phyloP scores from a whole-genome alignment of 768 basidiomycete species.

The Phylloporus sp. region DNA sequence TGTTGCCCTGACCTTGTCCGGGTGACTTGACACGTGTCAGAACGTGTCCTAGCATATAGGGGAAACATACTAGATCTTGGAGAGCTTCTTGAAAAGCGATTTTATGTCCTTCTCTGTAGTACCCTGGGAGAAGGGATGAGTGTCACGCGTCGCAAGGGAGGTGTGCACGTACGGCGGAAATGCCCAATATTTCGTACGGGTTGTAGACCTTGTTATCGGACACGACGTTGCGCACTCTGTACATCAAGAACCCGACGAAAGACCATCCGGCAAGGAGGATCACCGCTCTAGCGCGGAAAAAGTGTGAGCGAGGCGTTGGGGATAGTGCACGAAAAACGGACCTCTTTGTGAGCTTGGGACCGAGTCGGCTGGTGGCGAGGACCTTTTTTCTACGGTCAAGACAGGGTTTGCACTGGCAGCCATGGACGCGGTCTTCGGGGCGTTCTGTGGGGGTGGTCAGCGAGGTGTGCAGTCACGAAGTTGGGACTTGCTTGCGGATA shows the following conservation, averaged over 20 bases:
- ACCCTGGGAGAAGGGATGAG: constrained; percentile 37
- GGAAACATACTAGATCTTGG: constrained; percentile 67
- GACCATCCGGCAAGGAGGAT: constrained; percentile 71
- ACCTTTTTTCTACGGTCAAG: constrained; percentile 47
- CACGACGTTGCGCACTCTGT: constrained; percentile 51
- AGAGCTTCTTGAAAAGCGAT: constrained; percentile 89
- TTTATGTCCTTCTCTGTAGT: constrained; percentile 88
- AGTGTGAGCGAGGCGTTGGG: not conserved
- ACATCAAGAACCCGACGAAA: constrained; percentile 60
- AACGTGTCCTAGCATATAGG: not conserved
- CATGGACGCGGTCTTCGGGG: constrained; percentile 29
- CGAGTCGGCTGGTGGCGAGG: constrained; percentile 39
- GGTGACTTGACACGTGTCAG: constrained; percentile 57
- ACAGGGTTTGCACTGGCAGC: constrained; percentile 63
- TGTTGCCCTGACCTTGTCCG: constrained; percentile 87
- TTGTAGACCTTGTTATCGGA: constrained; percentile 75
- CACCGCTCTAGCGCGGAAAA: constrained; percentile 41
- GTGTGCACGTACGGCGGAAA: constrained; percentile 41
- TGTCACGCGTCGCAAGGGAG: not conserved
- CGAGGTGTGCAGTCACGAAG: too few relatives aligned
- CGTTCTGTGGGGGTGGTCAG: constrained; percentile 29
- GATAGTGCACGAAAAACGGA: constrained; percentile 24
- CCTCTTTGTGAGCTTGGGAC: constrained; percentile 48
- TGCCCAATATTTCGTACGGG: constrained; percentile 90
- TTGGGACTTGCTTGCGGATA: constrained; percentile 40